These are phyloP conservation scores for Dioscorea zingiberensis DNA, from an alignment of 106 monocot species.

Conservation along the genomic window DNA sequence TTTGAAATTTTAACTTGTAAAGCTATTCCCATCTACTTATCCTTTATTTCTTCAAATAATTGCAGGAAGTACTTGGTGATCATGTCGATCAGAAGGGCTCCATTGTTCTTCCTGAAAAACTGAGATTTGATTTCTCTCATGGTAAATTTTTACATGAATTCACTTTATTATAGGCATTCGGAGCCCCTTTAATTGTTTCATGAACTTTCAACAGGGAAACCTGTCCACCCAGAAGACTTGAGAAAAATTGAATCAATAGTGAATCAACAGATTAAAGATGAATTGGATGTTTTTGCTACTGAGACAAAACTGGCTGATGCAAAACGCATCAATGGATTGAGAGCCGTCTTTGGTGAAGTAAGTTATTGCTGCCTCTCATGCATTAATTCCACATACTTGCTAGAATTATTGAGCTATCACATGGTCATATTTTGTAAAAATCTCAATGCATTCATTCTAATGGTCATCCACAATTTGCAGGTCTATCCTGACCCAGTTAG, in stretches of 20 bases:
- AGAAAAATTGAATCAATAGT: constrained; percentile 91
- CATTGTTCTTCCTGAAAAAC: constrained; percentile 96
- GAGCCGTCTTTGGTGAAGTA: constrained; percentile 98
- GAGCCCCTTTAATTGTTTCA: neutral
- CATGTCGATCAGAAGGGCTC: constrained; percentile 99
- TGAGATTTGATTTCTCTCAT: constrained; percentile 96
- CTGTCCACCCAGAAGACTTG: constrained; percentile 76
- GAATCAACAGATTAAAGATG: constrained; percentile 84
- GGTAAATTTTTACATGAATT: constrained; percentile 31
- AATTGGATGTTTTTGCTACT: constrained; percentile 73
- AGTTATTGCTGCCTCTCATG: neutral
- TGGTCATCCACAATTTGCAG: constrained; percentile 19
- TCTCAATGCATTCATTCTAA: neutral
- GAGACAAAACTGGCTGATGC: constrained; percentile 66
- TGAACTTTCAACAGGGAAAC: constrained; percentile 60
- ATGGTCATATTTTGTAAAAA: neutral
- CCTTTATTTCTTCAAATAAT: neutral
- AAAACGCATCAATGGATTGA: constrained; percentile 57
- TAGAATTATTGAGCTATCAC: no score
- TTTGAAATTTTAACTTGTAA: neutral
- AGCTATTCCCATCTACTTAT: neutral
- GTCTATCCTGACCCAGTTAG: constrained; percentile 94
- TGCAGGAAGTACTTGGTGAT: constrained; percentile 92
- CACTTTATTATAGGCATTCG: neutral
- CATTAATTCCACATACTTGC: neutral